These are phyloP conservation scores for Botrytis cinerea DNA, from an alignment of 2,329 filamentous ascomycete species.

Conservation along the genomic window DNA sequence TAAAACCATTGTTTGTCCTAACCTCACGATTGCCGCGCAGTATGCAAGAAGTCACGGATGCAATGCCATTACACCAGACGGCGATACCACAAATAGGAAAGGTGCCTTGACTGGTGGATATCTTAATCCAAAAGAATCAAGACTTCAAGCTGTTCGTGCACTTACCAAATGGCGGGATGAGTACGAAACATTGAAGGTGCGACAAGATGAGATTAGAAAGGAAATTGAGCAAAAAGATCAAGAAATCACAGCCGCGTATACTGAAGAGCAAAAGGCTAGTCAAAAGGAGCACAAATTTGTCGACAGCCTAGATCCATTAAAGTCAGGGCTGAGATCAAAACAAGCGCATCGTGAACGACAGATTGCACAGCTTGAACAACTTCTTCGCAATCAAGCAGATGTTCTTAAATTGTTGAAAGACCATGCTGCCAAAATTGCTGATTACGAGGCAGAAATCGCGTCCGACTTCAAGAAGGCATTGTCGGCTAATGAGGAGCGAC, in stretches of 20 bases:
- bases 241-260: slow-evolving; percentile 82
- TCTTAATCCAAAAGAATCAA: slow-evolving; percentile 81
- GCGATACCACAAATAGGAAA: slow-evolving; percentile 91
- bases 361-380: slow-evolving; percentile 71
- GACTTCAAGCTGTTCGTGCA: slow-evolving; percentile 79
- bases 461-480: slow-evolving; percentile 93
- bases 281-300: slow-evolving; percentile 77
- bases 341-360: slow-evolving; percentile 73
- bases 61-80: slow-evolving; percentile 90
- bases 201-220: slow-evolving; percentile 64
- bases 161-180: slow-evolving; percentile 75
- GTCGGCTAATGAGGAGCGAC: slow-evolving; percentile 76
- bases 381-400: slow-evolving; percentile 62
- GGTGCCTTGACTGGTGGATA: slow-evolving; percentile 95
- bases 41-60: slow-evolving; percentile 91
- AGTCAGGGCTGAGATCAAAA: slow-evolving; percentile 74
- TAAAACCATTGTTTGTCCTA: slow-evolving; percentile 91
- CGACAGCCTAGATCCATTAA: slow-evolving; percentile 77
- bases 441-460: slow-evolving; percentile 76
- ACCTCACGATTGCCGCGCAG: slow-evolving; percentile 81
- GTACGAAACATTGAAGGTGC: slow-evolving; percentile 65
- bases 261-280: slow-evolving; percentile 79
- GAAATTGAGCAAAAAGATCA: slow-evolving; percentile 82
- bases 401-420: slow-evolving; percentile 75
- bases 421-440: slow-evolving; percentile 71